Percentiles rank a stretch among this genome's conserved stretches.
phyloP scores from a whole-genome alignment of 352 stramenopile species.

The Saprolegnia diclina region DNA sequence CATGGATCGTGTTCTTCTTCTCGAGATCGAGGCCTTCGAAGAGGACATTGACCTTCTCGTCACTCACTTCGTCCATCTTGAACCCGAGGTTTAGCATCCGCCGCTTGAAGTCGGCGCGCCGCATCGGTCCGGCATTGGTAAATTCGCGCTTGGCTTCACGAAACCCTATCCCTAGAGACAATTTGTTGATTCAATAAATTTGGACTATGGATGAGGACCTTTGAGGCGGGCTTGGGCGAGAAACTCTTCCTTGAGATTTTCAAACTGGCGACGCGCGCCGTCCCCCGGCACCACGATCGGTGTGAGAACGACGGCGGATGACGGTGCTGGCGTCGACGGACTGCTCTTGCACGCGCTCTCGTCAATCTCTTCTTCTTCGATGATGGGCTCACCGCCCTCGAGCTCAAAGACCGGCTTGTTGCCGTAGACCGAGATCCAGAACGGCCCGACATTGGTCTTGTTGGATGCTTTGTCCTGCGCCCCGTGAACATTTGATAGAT shows the following conservation, averaged over 20 bases:
- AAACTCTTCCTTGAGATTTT: constrained; percentile 68
- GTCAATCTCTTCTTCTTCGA: constrained; percentile 74
- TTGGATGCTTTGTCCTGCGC: constrained; percentile 69
- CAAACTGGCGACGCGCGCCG: constrained; percentile 36
- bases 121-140: constrained; percentile 41
- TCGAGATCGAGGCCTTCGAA: constrained; percentile 46
- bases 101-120: constrained; percentile 50
- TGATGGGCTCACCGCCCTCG: constrained; percentile 70
- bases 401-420: constrained; percentile 58
- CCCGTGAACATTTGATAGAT: not conserved
- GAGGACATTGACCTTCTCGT: constrained; percentile 62
- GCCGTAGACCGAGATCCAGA: constrained; percentile 80
- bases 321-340: constrained; percentile 34
- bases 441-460: constrained; percentile 68
- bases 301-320: not conserved
- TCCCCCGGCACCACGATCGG: constrained; percentile 11
- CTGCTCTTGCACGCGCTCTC: no score
- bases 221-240: constrained; percentile 53
- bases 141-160: constrained; percentile 66
- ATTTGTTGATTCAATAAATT: not conserved
- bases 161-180: constrained; percentile 42
- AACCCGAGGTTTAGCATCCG: constrained; percentile 64
- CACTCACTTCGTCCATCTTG: constrained; percentile 55
- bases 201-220: constrained; percentile 18
- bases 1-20: constrained; percentile 40